A percentile compares a stretch with the other conserved stretches of the same genome.
phyloP scores from a whole-genome alignment of 768 basidiomycete species.

The Trametes gibbosa region DNA sequence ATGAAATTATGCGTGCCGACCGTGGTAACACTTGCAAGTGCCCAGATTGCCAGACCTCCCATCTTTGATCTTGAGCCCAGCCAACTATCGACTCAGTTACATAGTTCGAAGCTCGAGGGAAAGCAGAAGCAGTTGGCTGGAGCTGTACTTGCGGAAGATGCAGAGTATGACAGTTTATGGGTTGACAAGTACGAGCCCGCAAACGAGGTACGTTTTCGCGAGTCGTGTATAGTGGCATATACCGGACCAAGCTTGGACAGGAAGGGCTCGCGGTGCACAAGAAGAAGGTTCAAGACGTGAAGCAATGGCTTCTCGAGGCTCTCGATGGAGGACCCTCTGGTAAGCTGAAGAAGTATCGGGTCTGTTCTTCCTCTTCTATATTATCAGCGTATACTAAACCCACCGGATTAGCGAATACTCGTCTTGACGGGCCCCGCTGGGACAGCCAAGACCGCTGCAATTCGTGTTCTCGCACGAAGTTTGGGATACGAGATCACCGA shows the following conservation, averaged over 20 bases:
- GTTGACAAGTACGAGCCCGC: conserved; percentile 33
- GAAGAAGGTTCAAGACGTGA: conserved; percentile 74
- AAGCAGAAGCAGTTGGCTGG: conserved; percentile 23
- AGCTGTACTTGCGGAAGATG: not conserved
- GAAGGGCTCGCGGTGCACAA: conserved; percentile 78
- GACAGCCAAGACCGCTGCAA: conserved; percentile 83
- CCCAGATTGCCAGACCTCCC: conserved; percentile 22
- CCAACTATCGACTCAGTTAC: conserved; percentile 9
- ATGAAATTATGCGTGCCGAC: not conserved
- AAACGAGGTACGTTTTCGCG: conserved; percentile 24
- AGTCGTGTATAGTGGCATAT: not conserved
- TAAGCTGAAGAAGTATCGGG: conserved; percentile 70
- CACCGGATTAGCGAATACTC: conserved; percentile 63
- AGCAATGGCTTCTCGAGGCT: conserved; percentile 72
- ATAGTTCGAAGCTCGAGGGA: conserved; percentile 19
- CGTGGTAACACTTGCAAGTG: conserved; percentile 6
- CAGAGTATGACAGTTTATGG: conserved; percentile 27
- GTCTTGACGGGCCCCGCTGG: conserved; percentile 88
- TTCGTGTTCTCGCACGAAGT: conserved; percentile 72
- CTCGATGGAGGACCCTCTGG: conserved; percentile 64
- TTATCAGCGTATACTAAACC: not conserved
- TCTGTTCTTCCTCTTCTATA: conserved; percentile 34
- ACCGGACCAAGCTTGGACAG: conserved; percentile 31
- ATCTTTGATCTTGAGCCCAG: conserved; percentile 19
- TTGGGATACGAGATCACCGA: conserved; percentile 80